These are phyloP conservation scores for Tylopilus intermedius DNA, from an alignment of 768 basidiomycete species.

Conservation along the genomic window DNA sequence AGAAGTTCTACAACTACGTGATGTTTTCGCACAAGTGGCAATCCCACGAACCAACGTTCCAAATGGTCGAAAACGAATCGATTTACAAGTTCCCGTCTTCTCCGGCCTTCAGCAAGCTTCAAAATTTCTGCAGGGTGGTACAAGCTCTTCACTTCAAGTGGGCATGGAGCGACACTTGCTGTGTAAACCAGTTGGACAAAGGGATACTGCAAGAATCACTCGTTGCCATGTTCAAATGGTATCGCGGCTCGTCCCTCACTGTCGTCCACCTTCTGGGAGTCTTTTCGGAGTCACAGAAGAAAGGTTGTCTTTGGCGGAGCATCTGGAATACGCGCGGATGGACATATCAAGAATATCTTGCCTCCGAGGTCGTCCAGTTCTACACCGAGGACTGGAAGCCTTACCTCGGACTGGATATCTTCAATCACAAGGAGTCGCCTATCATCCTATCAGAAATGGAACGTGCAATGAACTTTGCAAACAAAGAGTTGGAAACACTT, in stretches of 20 bases:
- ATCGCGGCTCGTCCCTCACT: neutral
- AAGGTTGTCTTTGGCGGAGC: neutral
- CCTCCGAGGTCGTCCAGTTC: slow-evolving; percentile 7
- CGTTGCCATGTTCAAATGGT: neutral
- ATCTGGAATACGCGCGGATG: slow-evolving; percentile 16
- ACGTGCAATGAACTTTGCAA: neutral
- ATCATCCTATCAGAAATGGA: slow-evolving; percentile 1
- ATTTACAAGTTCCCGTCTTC: neutral
- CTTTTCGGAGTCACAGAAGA: neutral
- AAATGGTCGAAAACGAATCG: neutral
- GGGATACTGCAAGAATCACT: neutral
- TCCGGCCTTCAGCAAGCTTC: neutral
- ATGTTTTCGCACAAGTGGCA: neutral
- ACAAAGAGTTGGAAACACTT: neutral
- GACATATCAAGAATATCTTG: slow-evolving; percentile 8
- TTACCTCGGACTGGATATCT: neutral
- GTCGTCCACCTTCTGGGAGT: neutral
- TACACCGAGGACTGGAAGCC: slow-evolving; percentile 10
- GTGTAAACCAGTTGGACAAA: neutral
- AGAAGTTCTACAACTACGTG: neutral
- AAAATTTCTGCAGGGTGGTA: neutral
- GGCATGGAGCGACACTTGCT: neutral
- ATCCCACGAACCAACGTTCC: neutral
- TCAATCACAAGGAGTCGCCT: slow-evolving; percentile 6
- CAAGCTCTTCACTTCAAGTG: neutral